phyloP scores from a whole-genome alignment of 2,329 filamentous ascomycete genomes.

The Lecanicillium sp. region DNA sequence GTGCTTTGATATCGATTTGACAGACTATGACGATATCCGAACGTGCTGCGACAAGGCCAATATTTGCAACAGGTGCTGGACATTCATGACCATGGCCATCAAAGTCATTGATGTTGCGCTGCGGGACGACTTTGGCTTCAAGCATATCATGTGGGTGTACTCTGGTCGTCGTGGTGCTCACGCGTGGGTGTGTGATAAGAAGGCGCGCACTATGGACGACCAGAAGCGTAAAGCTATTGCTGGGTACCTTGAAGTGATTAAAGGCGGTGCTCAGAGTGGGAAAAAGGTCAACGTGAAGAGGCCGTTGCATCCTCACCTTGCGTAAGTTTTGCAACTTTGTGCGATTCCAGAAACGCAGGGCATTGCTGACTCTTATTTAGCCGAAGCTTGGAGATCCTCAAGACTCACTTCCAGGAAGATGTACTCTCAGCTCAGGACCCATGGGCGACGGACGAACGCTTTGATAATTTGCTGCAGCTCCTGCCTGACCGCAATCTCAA shows the following conservation, averaged over 20 bases:
- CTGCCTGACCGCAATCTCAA: constrained; percentile 74
- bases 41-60: constrained; percentile 91
- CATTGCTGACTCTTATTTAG: constrained; percentile 27
- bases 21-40: constrained; percentile 93
- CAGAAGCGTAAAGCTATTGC: constrained; percentile 77
- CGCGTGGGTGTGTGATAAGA: constrained; percentile 95
- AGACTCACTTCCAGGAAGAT: constrained; percentile 73
- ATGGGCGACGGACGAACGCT: constrained; percentile 62
- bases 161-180: constrained; percentile 93
- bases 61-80: constrained; percentile 92
- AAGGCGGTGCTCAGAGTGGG: constrained; percentile 74
- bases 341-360: not conserved
- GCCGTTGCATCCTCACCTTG: constrained; percentile 83
- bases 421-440: constrained; percentile 82
- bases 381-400: constrained; percentile 78
- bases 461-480: constrained; percentile 71
- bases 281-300: constrained; percentile 80
- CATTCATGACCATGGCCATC: constrained; percentile 96
- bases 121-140: constrained; percentile 91
- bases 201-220: constrained; percentile 77
- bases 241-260: constrained; percentile 83
- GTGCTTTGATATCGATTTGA: constrained; percentile 99
- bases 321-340: constrained; percentile 34
- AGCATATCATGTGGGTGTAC: constrained; percentile 97
- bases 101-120: constrained; percentile 83